Percentiles rank a stretch among this genome's conserved stretches.
Conservation (phyloP, 305 asterid species). For the Ilex paraguariensis region DNA sequence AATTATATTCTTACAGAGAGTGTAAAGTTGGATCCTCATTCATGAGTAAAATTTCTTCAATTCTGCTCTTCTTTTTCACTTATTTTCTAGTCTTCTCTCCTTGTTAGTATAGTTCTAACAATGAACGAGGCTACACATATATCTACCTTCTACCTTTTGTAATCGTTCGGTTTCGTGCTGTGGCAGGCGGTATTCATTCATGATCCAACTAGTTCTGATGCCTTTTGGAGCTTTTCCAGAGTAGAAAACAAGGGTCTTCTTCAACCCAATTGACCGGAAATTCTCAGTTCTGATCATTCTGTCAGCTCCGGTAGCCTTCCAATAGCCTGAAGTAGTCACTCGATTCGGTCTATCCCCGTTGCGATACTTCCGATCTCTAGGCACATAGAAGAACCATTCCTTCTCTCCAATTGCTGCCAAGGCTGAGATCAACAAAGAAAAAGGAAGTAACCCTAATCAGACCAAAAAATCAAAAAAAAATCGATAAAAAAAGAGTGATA, state of each 20-base stretch:
- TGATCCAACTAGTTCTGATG: conserved; percentile 17
- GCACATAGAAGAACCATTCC: conserved; percentile 9
- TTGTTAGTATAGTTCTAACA: too few relatives aligned
- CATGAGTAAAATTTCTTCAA: too few relatives aligned
- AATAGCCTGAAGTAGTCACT: conserved; percentile 18
- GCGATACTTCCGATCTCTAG: conserved; percentile 1
- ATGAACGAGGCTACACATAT: too few relatives aligned
- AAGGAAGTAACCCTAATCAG: background rate
- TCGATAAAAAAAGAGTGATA: background rate
- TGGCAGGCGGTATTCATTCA: conserved; percentile 19
- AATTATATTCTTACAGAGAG: too few relatives aligned
- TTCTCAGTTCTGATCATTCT: conserved; percentile 19
- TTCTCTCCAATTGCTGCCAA: conserved; percentile 7
- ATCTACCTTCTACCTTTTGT: conserved; percentile 1
- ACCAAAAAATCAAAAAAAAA: background rate
- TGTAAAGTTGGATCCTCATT: too few relatives aligned
- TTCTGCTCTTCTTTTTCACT: too few relatives aligned
- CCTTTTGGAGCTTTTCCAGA: conserved; percentile 19
- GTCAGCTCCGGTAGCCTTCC: conserved; percentile 21
- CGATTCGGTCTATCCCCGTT: conserved; percentile 9
- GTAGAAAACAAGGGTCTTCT: conserved; percentile 18
- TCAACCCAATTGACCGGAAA: conserved; percentile 13
- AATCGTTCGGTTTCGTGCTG: conserved; percentile 15
- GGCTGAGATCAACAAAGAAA: background rate
- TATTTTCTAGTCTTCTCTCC: too few relatives aligned